Evolutionary conservation across 768 basidiomycete genomes (phyloP), one percentile per base, ranked within the genome.

Genomic region (Tricholoma matsutake): DNA sequence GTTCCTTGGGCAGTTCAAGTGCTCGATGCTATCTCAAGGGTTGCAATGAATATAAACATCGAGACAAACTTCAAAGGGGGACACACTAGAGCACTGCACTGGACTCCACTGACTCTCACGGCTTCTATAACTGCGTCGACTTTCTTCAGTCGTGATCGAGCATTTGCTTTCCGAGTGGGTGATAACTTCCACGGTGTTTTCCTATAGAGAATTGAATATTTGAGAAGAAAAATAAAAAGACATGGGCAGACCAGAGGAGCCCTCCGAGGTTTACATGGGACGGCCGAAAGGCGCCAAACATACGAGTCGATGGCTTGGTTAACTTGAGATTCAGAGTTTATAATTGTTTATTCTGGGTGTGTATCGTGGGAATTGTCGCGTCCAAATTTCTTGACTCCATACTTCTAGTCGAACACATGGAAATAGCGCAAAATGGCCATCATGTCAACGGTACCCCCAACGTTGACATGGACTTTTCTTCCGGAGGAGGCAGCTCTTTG

Each of bases 101-200:
- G 72, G 6, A 98, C 81, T 4, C 97, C 96, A 65, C 92, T 94
- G 14, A 84, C 79, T 63, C 84, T 80, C 5, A 98, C 89, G 1
- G 94, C 85, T 62, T 94, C 90, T 62, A 99, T 96, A 59, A 98
- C 96, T 1, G 85, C 77, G 78, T 99, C 97, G 35, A 98, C 96
- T 69, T 85, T 88, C 81, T 93, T 95, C 62, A 99, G 84, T 60
- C 97, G 83, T 54, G 88, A 78, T 25, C 97, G 86, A 58, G 88
- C 92, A 66, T 97, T 96, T 22, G 93, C 92, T 78, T 98, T 98
- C 61, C 96, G 86, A 4, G 94, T 96, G 16, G 83, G 75, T 14
- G 95, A 97, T 67, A 99, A 75, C 70, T 92, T 89, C 93, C 93
- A 98, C 55, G 96, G 96, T 14, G 83, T 86, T 79, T 98, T 98